Conservation (phyloP, 2,329 filamentous ascomycete genomes). For the Daldinia eschscholtzii region DNA sequence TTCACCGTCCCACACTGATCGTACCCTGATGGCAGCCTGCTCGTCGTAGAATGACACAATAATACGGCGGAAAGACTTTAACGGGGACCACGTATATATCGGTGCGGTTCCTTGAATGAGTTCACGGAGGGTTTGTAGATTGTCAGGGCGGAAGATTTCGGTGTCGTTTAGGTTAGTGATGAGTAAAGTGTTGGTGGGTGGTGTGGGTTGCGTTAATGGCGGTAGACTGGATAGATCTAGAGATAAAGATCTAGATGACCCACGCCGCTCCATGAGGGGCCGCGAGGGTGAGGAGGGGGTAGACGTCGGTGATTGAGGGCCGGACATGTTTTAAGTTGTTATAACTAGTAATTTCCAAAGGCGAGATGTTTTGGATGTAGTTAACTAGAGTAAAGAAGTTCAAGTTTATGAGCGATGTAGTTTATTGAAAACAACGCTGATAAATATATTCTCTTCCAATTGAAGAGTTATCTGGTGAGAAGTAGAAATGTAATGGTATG, state of each 20-base stretch:
- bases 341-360: conserved; percentile 9
- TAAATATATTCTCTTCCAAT: conserved; percentile 7
- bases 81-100: conserved; percentile 82
- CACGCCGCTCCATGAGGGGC: conserved; percentile 53
- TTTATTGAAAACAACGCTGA: background rate
- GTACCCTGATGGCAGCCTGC: conserved; percentile 77
- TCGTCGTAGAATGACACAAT: conserved; percentile 81
- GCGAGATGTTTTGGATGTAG: background rate
- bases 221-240: conserved; percentile 82
- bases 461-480: conserved; percentile 15
- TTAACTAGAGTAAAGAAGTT: background rate
- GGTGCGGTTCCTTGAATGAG: conserved; percentile 77
- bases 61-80: conserved; percentile 86
- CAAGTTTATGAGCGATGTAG: background rate
- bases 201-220: conserved; percentile 76
- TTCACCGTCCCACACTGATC: conserved; percentile 80
- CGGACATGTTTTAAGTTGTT: conserved; percentile 45
- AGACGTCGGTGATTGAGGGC: conserved; percentile 46
- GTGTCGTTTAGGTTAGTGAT: conserved; percentile 82
- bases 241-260: conserved; percentile 67
- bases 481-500: background rate
- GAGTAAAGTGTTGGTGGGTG: conserved; percentile 85
- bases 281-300: conserved; percentile 50
- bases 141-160: conserved; percentile 80
- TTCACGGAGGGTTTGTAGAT: conserved; percentile 78